Evolutionary conservation across 2,329 filamentous ascomycete species (phyloP).

Genomic region (Diaporthe capsici): DNA sequence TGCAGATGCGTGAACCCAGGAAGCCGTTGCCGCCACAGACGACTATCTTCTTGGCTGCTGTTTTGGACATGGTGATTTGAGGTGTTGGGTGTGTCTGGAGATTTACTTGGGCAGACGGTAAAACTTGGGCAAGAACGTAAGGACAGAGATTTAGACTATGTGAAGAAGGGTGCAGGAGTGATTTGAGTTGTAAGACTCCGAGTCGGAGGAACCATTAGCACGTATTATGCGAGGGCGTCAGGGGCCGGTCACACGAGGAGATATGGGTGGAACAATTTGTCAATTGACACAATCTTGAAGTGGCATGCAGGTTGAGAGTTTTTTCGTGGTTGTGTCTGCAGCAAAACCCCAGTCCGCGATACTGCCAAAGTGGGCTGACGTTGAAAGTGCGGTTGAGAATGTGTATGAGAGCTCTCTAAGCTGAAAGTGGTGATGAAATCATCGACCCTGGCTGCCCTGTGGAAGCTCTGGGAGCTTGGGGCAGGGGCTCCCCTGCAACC

Average conservation of each 20-base stretch:
- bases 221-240: background rate
- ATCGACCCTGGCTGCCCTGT: conserved; percentile 31
- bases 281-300: background rate
- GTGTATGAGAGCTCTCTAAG: conserved; percentile 6
- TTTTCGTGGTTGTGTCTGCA: background rate
- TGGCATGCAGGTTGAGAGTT: background rate
- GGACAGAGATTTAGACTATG: background rate
- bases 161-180: background rate
- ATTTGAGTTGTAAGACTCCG: background rate
- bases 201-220: conserved; percentile 18
- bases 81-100: background rate
- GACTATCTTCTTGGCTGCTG: conserved; percentile 81
- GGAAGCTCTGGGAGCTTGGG: conserved; percentile 12
- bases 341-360: background rate
- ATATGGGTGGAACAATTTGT: background rate
- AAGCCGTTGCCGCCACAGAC: conserved; percentile 97
- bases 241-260: background rate
- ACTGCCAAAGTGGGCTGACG: conserved; percentile 4
- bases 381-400: background rate
- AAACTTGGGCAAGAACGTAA: background rate
- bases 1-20: conserved; percentile 90
- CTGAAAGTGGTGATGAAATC: conserved; percentile 40
- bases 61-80: conserved; percentile 59
- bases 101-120: background rate
- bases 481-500: conserved; percentile 11